Evolutionary conservation across 352 stramenopile species (phyloP).

Genomic region (Globisporangium lucens): DNA sequence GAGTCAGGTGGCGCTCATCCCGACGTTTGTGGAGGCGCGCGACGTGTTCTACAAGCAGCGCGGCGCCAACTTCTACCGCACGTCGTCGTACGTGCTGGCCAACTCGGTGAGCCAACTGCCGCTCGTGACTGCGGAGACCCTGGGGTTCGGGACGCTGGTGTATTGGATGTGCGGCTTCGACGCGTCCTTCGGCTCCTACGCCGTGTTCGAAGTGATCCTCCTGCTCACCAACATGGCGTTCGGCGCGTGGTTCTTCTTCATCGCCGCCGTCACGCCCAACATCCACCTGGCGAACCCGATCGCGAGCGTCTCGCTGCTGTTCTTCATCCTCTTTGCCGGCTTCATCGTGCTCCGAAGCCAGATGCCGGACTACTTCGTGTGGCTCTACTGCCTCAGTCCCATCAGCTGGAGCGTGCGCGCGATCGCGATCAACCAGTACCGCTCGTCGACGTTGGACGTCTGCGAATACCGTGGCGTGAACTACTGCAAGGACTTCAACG

Average conservation of each 20-base stretch:
- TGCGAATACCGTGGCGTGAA: background rate
- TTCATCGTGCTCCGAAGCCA: background rate
- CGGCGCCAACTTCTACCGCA: background rate
- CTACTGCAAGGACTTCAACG: background rate
- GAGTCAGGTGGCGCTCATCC: background rate
- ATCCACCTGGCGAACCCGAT: background rate
- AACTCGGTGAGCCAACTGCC: background rate
- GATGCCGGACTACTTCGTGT: background rate
- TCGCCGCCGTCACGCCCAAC: background rate
- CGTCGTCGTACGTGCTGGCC: conserved; percentile 1
- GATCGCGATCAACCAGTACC: background rate
- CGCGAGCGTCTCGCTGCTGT: background rate
- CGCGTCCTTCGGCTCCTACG: background rate
- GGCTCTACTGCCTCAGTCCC: background rate
- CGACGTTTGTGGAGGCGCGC: background rate
- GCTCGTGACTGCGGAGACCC: background rate
- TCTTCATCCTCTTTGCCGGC: background rate
- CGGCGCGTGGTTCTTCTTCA: background rate
- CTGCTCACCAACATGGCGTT: background rate
- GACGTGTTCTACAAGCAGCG: background rate
- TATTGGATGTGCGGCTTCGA: background rate
- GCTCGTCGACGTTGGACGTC: background rate
- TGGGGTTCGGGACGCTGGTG: background rate
- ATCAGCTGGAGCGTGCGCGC: background rate
- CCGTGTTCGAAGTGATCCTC: background rate